Percentiles rank a stretch among this genome's conserved stretches.
Evolutionary conservation across 2,329 filamentous ascomycete genomes (phyloP).

Genomic region (Colletotrichum agaves): DNA sequence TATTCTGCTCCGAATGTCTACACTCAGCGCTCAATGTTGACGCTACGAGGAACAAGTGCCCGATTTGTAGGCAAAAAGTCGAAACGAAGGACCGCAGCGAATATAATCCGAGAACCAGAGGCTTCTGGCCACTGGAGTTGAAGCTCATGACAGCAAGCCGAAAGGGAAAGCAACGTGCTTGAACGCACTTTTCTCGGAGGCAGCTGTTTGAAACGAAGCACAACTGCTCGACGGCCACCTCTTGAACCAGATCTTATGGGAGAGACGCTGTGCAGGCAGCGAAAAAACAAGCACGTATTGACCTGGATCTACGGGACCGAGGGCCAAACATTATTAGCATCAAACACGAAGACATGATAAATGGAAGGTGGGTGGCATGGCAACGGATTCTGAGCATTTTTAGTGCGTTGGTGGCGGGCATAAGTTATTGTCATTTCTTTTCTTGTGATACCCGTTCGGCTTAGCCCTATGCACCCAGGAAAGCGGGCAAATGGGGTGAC

Average conservation of each 20-base stretch:
- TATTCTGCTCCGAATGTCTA: constrained; percentile 72
- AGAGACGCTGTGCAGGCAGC: too few relatives aligned
- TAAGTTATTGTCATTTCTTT: constrained; percentile 7
- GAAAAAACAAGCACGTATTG: too few relatives aligned
- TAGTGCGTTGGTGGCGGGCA: constrained; percentile 14
- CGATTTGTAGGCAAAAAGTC: constrained; percentile 71
- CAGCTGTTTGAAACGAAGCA: too few relatives aligned
- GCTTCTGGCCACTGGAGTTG: constrained; percentile 68
- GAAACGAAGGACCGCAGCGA: constrained; percentile 56
- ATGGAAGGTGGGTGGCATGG: neutral
- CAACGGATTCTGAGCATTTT: constrained; percentile 26
- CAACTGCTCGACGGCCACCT: too few relatives aligned
- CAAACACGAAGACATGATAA: constrained; percentile 3
- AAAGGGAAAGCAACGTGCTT: constrained; percentile 57
- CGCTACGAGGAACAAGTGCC: constrained; percentile 66
- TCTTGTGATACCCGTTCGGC: constrained; percentile 36
- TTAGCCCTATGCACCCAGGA: constrained; percentile 16
- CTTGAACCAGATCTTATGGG: too few relatives aligned
- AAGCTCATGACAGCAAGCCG: constrained; percentile 69
- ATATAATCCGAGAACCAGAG: constrained; percentile 60
- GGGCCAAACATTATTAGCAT: neutral
- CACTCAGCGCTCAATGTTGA: constrained; percentile 69
- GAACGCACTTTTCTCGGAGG: neutral
- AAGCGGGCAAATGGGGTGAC: neutral
- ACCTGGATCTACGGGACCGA: neutral